A percentile compares a stretch with the other conserved stretches of the same genome.
These are phyloP conservation scores for Onygenales sp. DNA, from an alignment of 2,329 filamentous ascomycete species.

Conservation along the genomic window DNA sequence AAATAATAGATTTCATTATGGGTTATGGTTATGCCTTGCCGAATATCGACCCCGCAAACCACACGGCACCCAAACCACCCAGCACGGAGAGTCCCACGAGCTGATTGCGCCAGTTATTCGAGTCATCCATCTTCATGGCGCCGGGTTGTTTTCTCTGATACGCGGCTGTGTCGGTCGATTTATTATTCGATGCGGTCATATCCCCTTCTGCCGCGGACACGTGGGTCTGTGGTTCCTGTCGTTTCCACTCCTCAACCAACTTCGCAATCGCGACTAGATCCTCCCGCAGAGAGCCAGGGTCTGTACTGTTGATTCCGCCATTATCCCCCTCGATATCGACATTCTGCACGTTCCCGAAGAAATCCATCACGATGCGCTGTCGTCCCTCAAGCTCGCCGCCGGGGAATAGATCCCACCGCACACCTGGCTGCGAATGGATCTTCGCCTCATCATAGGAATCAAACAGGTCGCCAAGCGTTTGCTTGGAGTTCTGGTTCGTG, in stretches of 20 bases:
- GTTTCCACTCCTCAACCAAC: slow-evolving; percentile 45
- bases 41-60: slow-evolving; percentile 15
- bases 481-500: slow-evolving; percentile 73
- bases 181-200: slow-evolving; percentile 7
- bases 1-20: not conserved
- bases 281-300: slow-evolving; percentile 46
- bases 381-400: slow-evolving; percentile 71
- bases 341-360: slow-evolving; percentile 96
- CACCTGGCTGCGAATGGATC: slow-evolving; percentile 85
- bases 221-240: slow-evolving; percentile 17
- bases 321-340: slow-evolving; percentile 71
- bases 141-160: slow-evolving; percentile 4
- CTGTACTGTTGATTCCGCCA: slow-evolving; percentile 41
- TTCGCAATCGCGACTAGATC: slow-evolving; percentile 65
- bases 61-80: slow-evolving; percentile 18
- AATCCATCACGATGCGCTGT: slow-evolving; percentile 80
- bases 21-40: not conserved
- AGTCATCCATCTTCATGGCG: slow-evolving; percentile 14
- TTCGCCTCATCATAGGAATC: slow-evolving; percentile 92
- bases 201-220: slow-evolving; percentile 10
- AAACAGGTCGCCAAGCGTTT: slow-evolving; percentile 87
- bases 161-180: not conserved
- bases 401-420: slow-evolving; percentile 89
- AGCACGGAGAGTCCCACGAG: slow-evolving; percentile 18
- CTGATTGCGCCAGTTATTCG: slow-evolving; percentile 16